phyloP scores from a whole-genome alignment of 768 basidiomycete species.

The Clitopilus passeckerianus region DNA sequence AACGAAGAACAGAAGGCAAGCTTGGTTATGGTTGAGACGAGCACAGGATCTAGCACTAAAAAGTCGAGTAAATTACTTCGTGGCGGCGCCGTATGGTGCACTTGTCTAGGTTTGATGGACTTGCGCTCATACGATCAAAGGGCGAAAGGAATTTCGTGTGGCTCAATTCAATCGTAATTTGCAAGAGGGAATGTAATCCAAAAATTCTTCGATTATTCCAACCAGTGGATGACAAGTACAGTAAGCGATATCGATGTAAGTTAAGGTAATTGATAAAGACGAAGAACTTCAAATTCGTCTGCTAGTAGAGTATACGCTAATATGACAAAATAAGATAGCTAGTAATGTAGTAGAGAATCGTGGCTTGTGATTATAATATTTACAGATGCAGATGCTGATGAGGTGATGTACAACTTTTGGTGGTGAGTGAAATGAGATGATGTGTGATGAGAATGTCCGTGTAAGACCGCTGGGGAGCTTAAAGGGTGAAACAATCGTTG shows the following conservation, averaged over 20 bases:
- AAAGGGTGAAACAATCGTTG: not conserved
- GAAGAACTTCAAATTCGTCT: not conserved
- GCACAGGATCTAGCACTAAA: not conserved
- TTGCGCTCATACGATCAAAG: not conserved
- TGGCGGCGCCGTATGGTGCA: not conserved
- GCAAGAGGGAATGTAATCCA: not conserved
- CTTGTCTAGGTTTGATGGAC: not conserved
- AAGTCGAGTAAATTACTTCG: not conserved
- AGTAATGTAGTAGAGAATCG: not conserved
- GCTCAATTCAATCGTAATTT: not conserved
- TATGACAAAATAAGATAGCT: not conserved
- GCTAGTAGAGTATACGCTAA: not conserved
- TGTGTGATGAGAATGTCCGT: not conserved
- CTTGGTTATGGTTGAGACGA: not conserved
- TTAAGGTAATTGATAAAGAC: not conserved
- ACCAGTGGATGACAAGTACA: not conserved
- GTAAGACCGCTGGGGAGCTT: not conserved
- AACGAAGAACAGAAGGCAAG: not conserved
- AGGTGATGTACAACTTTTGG: not conserved
- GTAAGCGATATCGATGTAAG: not conserved
- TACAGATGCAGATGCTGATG: not conserved
- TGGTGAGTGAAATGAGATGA: not conserved
- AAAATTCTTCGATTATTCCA: not conserved
- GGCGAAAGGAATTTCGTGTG: not conserved
- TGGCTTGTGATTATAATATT: not conserved